These are phyloP conservation scores for Populus alba DNA, from an alignment of 345 rosid species.

Conservation along the genomic window DNA sequence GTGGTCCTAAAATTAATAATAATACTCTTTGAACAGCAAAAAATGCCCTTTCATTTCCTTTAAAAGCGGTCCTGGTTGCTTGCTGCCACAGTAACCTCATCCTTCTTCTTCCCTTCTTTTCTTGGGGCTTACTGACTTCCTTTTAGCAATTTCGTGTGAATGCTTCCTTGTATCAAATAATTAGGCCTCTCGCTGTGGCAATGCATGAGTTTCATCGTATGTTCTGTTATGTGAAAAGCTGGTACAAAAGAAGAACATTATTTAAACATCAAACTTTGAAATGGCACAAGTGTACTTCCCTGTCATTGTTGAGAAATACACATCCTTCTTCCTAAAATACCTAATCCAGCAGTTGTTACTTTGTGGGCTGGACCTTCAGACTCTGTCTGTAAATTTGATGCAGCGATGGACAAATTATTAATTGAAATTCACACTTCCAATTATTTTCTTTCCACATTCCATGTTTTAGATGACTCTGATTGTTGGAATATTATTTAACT, in stretches of 20 bases:
- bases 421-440: not conserved
- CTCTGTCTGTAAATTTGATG: not conserved
- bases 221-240: not conserved
- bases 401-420: not conserved
- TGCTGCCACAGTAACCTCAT: not conserved
- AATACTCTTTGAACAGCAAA: too few species aligned
- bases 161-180: not conserved
- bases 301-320: not conserved
- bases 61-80: slow-evolving; percentile 4
- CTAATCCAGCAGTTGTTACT: not conserved
- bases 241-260: not conserved
- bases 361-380: not conserved
- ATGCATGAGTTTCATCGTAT: not conserved
- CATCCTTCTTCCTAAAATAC: not conserved
- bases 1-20: too few species aligned
- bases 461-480: not conserved
- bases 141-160: not conserved
- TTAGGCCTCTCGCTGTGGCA: not conserved
- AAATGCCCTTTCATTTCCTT: too few species aligned
- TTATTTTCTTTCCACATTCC: not conserved
- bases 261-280: not conserved
- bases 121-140: not conserved
- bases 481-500: not conserved
- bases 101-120: not conserved
- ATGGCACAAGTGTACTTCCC: not conserved